Evolutionary conservation across 2,329 filamentous ascomycete species (phyloP), one percentile per base, ranked within the genome.

Genomic region (Penicillium italicum): DNA sequence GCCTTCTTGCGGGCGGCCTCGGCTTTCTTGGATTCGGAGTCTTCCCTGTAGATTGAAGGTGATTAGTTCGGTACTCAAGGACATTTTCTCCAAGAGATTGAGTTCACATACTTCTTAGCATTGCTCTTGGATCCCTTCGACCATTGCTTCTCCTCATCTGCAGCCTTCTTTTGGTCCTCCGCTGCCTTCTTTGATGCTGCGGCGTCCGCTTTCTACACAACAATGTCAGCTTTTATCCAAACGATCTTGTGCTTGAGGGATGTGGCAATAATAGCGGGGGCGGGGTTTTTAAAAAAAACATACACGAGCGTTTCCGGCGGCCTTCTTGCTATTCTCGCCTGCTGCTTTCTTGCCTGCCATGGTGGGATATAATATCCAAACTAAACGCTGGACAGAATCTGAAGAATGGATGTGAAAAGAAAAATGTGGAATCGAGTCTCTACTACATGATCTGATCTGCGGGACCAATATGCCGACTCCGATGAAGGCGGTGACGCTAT

Each of bases 1-100:
- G 92, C 93, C 77, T 96, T 97, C 77, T 96, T 96, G 54, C 87
- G 85, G 2, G 89, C 89, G 53, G 81, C 83, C 70, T 95, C 90
- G 53, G 88, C 88, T 65, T 89, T 91, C 76, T 93, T 96, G 47
- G 86, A 86, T 47, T 88, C 89, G 51, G 92, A 91, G 34, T 88
- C 87, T 66, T 95, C 91, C 72, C 92, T 96, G 65, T 62, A 48
- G 24, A 43, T 33, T 11, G 38, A 28, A 30, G 26, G 52, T 38
- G 47, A 16, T 37, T 41, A 30, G 53, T 33, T 53, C 50, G 36
- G 18, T 31, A 10, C n/a, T 52, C 16, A 11, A 16, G 12, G 6
- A n/a, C 5, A 22, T n/a, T 12, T 4, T 26, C 30, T 28, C 24
- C 34, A 36, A 18, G n/a, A 41, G 50, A 57, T 42, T 45, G 53